phyloP scores from a whole-genome alignment of 768 basidiomycete species.

The Lactarius indigo region DNA sequence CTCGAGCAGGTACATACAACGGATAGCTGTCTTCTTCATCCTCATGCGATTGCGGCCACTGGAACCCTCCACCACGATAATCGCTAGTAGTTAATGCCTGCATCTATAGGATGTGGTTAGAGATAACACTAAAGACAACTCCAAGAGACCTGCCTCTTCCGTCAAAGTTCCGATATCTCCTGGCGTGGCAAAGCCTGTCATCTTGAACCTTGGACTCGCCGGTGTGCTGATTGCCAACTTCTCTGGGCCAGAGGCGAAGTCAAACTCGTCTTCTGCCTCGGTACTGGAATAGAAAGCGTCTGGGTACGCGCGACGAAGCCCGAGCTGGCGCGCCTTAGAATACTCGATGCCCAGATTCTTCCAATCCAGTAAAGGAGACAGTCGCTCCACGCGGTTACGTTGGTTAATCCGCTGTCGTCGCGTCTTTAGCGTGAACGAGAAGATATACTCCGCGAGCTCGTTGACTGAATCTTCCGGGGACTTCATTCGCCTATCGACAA shows the following conservation, averaged over 20 bases:
- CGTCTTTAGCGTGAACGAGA: constrained; percentile 73
- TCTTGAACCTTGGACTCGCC: constrained; percentile 78
- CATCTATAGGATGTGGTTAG: constrained; percentile 53
- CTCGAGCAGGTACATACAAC: constrained; percentile 53
- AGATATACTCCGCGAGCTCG: constrained; percentile 75
- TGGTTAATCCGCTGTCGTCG: constrained; percentile 98
- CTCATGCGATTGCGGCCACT: constrained; percentile 56
- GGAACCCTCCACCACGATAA: constrained; percentile 55
- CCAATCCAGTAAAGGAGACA: constrained; percentile 94
- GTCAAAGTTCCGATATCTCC: constrained; percentile 90
- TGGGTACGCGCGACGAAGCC: constrained; percentile 90
- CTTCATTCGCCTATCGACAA: constrained; percentile 87
- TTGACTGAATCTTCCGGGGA: constrained; percentile 89
- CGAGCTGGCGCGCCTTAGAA: constrained; percentile 89
- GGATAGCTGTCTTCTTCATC: constrained; percentile 93
- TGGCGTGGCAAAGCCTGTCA: constrained; percentile 78
- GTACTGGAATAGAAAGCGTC: constrained; percentile 79
- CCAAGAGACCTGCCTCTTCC: constrained; percentile 57
- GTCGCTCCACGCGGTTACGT: constrained; percentile 93
- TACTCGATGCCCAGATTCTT: constrained; percentile 98
- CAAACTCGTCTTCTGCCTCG: constrained; percentile 51
- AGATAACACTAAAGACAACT: not conserved
- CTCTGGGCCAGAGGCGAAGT: constrained; percentile 61
- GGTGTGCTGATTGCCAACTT: constrained; percentile 77
- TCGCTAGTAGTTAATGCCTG: constrained; percentile 82